Percentiles rank a stretch among this genome's conserved stretches.
Evolutionary conservation across 2,329 filamentous ascomycete species (phyloP).

Genomic region (Purpureocillium takamizusanense): DNA sequence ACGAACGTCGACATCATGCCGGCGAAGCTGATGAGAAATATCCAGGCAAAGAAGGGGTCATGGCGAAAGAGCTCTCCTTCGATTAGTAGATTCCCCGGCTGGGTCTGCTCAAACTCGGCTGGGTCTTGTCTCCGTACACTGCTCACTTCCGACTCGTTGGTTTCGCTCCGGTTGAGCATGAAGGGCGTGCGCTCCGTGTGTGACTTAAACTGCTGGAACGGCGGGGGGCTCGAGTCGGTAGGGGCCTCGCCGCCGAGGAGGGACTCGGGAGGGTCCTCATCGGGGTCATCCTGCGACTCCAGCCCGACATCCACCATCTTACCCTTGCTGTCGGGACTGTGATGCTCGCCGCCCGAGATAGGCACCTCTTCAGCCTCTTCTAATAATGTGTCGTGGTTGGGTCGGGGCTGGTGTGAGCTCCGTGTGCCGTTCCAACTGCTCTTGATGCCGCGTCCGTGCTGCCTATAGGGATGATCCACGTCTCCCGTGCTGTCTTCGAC

Average conservation of each 20-base stretch:
- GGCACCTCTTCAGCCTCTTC: conserved; percentile 34
- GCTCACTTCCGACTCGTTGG: conserved; percentile 40
- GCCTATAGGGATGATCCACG: conserved; percentile 29
- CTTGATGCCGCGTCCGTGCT: conserved; percentile 45
- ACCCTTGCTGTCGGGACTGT: conserved; percentile 33
- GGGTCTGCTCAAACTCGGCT: conserved; percentile 23
- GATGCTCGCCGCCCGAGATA: conserved; percentile 20
- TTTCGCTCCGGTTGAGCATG: conserved; percentile 30
- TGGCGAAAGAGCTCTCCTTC: conserved; percentile 67
- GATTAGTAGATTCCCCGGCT: conserved; percentile 41
- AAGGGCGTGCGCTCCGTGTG: conserved; percentile 28
- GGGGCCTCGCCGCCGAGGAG: conserved; percentile 45
- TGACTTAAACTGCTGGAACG: conserved; percentile 51
- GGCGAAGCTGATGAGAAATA: conserved; percentile 78
- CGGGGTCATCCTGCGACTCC: conserved; percentile 54
- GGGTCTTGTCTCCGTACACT: conserved; percentile 24
- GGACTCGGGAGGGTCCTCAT: conserved; percentile 49
- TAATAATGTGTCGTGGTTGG: conserved; percentile 21
- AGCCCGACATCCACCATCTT: conserved; percentile 85
- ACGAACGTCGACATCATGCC: conserved; percentile 82
- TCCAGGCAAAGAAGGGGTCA: conserved; percentile 84
- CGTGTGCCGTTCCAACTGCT: conserved; percentile 56
- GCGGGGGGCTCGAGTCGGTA: conserved; percentile 45
- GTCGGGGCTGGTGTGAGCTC: conserved; percentile 23
- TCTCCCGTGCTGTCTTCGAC: conserved; percentile 21